Percentiles rank a stretch among this genome's conserved stretches.
Evolutionary conservation across 2,329 filamentous ascomycete species (phyloP).

Genomic region (Fonsecaea nubica): DNA sequence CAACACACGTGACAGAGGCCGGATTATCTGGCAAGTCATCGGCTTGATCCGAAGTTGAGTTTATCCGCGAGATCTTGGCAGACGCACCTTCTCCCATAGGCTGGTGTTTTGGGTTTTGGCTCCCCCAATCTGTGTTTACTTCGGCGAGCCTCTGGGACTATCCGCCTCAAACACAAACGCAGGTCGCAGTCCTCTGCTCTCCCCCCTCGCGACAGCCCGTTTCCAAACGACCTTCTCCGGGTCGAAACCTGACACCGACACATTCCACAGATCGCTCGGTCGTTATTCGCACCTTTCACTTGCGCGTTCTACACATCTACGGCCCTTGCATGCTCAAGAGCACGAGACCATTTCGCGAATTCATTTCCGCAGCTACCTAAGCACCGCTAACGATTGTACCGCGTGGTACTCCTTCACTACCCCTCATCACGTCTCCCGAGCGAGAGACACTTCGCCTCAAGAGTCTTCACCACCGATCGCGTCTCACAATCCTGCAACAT

Average conservation of each 20-base stretch:
- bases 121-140: constrained; percentile 19
- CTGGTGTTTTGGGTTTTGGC: constrained; percentile 4
- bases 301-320: background rate
- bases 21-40: constrained; percentile 21
- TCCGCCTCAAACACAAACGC: constrained; percentile 16
- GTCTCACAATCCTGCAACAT: constrained; percentile 21
- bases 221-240: background rate
- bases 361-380: background rate
- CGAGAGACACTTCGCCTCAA: background rate
- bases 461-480: background rate
- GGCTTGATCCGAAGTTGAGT: constrained; percentile 12
- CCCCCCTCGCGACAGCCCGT: background rate
- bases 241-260: background rate
- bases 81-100: constrained; percentile 10
- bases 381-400: background rate
- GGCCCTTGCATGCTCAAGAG: constrained; percentile 9
- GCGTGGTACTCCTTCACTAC: background rate
- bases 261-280: background rate
- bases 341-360: constrained; percentile 29
- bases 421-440: background rate
- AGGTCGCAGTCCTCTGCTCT: constrained; percentile 2
- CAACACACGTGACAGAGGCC: background rate
- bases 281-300: background rate
- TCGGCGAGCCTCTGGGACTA: constrained; percentile 7
- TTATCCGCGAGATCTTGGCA: constrained; percentile 7